These are phyloP conservation scores for Hyphopichia khmerensis DNA, from an alignment of 1,139 yeast species.

Conservation along the genomic window DNA sequence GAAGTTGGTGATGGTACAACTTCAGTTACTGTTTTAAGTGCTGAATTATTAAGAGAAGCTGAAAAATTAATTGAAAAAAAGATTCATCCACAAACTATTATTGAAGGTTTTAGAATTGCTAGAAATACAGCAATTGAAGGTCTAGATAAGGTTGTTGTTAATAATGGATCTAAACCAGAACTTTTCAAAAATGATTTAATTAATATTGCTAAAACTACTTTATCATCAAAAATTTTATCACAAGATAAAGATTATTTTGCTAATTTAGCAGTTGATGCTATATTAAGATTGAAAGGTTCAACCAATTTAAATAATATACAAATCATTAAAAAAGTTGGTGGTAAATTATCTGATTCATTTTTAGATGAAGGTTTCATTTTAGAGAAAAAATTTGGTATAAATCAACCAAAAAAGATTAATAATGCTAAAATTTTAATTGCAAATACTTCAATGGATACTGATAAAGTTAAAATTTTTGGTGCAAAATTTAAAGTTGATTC, in stretches of 20 bases:
- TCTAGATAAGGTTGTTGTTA: conserved; percentile 73
- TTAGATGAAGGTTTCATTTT: conserved; percentile 94
- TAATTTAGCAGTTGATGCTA: conserved; percentile 90
- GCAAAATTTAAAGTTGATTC: conserved; percentile 97
- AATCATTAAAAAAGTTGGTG: conserved; percentile 90
- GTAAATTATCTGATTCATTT: conserved; percentile 86
- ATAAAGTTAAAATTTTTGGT: conserved; percentile 94
- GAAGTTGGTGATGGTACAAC: conserved; percentile 99
- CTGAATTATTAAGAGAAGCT: conserved; percentile 92
- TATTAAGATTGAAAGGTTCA: conserved; percentile 85
- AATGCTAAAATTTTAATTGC: conserved; percentile 90
- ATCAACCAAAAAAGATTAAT: conserved; percentile 83
- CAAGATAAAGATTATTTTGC: conserved; percentile 93
- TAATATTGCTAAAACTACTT: conserved; percentile 88
- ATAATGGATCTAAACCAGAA: conserved; percentile 61
- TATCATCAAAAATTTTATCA: conserved; percentile 89
- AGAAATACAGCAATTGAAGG: conserved; percentile 80
- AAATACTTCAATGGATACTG: conserved; percentile 96
- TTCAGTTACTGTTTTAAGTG: conserved; percentile 91
- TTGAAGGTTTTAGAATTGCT: conserved; percentile 93
- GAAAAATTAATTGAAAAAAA: conserved; percentile 89
- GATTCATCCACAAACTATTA: conserved; percentile 96
- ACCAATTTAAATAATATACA: conserved; percentile 95
- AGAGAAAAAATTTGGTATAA: conserved; percentile 88
- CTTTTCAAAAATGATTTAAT: conserved; percentile 75